These are phyloP conservation scores for Botrytis pseudocinerea DNA, from an alignment of 2,329 filamentous ascomycete species.

Conservation along the genomic window DNA sequence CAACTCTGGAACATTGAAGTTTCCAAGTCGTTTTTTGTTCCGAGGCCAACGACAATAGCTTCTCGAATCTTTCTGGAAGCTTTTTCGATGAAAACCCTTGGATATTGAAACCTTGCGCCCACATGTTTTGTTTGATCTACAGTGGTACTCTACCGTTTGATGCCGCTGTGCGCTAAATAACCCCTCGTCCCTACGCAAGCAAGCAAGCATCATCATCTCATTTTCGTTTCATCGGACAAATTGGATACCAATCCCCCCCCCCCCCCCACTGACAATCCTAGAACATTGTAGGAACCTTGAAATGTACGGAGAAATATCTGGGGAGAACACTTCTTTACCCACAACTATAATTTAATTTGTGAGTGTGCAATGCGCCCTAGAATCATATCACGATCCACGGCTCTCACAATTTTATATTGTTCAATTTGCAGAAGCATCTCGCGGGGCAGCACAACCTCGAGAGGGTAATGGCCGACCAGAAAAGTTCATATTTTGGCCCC, in stretches of 20 bases:
- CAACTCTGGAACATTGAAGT: background rate
- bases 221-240: slow-evolving; percentile 1
- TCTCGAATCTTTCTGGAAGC: slow-evolving; percentile 18
- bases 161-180: slow-evolving; percentile 2
- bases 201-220: slow-evolving; percentile 5
- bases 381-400: background rate
- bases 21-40: background rate
- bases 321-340: slow-evolving; percentile 5
- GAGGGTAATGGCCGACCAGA: background rate
- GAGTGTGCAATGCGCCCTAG: background rate
- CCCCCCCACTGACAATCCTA: background rate
- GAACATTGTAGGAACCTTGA: background rate
- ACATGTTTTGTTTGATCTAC: slow-evolving; percentile 20
- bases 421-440: background rate
- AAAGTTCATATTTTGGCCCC: background rate
- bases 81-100: slow-evolving; percentile 5
- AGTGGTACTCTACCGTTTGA: slow-evolving; percentile 8
- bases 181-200: background rate
- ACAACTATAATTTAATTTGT: background rate
- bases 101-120: slow-evolving; percentile 13
- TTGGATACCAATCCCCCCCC: background rate
- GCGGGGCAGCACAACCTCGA: background rate
- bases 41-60: background rate
- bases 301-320: slow-evolving; percentile 4
- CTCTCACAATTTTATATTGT: background rate